Base-by-base conservation (phyloP, 805 yeast species). In the Sugiyamaella lignohabitans region DNA sequence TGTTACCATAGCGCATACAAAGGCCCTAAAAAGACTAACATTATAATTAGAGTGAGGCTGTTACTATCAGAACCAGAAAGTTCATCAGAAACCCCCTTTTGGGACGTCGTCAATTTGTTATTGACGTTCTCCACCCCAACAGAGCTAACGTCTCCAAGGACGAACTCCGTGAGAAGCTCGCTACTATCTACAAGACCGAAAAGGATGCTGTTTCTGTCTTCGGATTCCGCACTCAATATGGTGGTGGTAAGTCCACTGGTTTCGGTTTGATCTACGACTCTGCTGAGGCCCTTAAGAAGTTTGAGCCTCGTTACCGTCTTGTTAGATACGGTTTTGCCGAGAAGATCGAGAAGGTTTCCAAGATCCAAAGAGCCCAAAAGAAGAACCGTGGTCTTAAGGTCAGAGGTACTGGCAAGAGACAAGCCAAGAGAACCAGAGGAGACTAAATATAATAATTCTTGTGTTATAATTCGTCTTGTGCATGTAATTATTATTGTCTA, bases 341-440 rank as follows among this genome's bases (percentile, higher is more conserved):
- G 65, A 88, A 87, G 83, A 89, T 84, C 68, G 97, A 91, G 76
- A 88, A 87, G 81, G 79, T 96, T 66, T 87, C 97, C 67, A 89
- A 98, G 88, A 96, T 89, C 80, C 98, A 93, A 82, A 87, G 98
- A 83, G 93, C 93, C 78, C 98, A 91, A 82, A 87, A 85, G 88
- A 91, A 93, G 89, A 93, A 93, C 95, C 88, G 97, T 55, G 96
- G 85, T 70, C 83, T 84, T 88, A 93, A 93, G 86, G 74, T 87
- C 84, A 88, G 91, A 70, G 99, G 99, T 84, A 93, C 98, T 68
- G 95, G 89, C 70, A 84, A 80, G 73, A 81, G 86, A 74, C 84
- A 82, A 75, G 94, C 95, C 75, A 89, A 88, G 65, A 65, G 69
- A 50, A 57, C 56, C 43, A 48, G 61, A 51, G 55, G 54, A 39